phyloP scores from a whole-genome alignment of 495 filamentous ascomycete species.

The Penicillium parvum region DNA sequence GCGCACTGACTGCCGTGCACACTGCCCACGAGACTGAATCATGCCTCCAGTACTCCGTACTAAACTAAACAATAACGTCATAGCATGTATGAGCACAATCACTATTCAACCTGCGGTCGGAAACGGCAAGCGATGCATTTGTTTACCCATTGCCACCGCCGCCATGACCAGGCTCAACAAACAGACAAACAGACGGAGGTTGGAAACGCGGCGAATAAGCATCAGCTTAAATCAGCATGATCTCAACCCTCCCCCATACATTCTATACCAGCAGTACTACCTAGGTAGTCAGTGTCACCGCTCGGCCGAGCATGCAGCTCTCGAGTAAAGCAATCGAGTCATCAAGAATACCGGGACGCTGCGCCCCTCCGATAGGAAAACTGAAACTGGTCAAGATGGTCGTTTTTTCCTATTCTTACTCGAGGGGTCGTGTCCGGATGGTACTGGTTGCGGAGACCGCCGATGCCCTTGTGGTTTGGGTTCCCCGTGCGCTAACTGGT shows the following conservation, averaged over 20 bases:
- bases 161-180: too few species aligned
- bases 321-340: constrained; percentile 15
- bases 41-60: neutral
- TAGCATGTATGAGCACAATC: too few species aligned
- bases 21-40: neutral
- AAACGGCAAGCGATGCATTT: too few species aligned
- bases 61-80: too few species aligned
- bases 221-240: too few species aligned
- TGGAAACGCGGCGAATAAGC: too few species aligned
- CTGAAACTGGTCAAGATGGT: constrained; percentile 1
- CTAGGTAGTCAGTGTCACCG: neutral
- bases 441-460: constrained; percentile 18
- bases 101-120: too few species aligned
- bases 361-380: constrained; percentile 15
- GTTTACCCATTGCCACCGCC: too few species aligned
- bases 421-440: constrained; percentile 6
- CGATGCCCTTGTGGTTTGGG: constrained; percentile 13
- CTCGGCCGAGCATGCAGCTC: constrained; percentile 1
- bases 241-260: neutral
- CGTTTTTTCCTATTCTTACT: constrained; percentile 7
- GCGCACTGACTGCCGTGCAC: neutral
- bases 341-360: neutral
- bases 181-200: too few species aligned
- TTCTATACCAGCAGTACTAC: neutral
- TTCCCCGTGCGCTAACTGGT: constrained; percentile 2